phyloP scores from a whole-genome alignment of 371 early-diverging fungal species.

The Saksenaea vasiformis region DNA sequence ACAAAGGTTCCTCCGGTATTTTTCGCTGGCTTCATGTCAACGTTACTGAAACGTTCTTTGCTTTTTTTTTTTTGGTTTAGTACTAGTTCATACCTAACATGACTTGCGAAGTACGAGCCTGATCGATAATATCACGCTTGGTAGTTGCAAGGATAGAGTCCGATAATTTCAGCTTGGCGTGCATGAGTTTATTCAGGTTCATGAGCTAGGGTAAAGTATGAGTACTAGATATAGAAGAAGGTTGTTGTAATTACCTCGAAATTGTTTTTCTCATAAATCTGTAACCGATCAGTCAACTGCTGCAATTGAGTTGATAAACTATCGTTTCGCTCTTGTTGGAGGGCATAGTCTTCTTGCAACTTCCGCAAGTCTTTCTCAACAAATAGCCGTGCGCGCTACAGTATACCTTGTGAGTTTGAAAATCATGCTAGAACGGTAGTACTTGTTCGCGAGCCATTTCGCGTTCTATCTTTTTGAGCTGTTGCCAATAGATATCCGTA shows the following conservation, averaged over 20 bases:
- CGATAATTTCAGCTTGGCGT: background rate
- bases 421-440: background rate
- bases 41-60: background rate
- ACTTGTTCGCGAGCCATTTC: conserved; percentile 4
- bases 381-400: background rate
- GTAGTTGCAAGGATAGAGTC: background rate
- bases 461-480: background rate
- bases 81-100: background rate
- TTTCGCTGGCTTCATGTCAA: background rate
- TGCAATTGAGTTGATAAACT: background rate
- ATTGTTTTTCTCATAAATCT: background rate
- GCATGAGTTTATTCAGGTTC: background rate
- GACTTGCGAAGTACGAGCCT: background rate
- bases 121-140: background rate
- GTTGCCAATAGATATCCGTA: conserved; percentile 5
- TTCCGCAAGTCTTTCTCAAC: background rate
- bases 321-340: background rate
- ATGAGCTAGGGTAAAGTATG: background rate
- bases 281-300: background rate
- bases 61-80: background rate
- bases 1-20: background rate
- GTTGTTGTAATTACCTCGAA: background rate
- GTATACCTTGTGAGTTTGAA: too few relatives aligned
- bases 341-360: background rate
- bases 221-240: background rate